Evolutionary conservation across 2,329 filamentous ascomycete genomes (phyloP).

Genomic region (Iodosphaeria phyllophila): DNA sequence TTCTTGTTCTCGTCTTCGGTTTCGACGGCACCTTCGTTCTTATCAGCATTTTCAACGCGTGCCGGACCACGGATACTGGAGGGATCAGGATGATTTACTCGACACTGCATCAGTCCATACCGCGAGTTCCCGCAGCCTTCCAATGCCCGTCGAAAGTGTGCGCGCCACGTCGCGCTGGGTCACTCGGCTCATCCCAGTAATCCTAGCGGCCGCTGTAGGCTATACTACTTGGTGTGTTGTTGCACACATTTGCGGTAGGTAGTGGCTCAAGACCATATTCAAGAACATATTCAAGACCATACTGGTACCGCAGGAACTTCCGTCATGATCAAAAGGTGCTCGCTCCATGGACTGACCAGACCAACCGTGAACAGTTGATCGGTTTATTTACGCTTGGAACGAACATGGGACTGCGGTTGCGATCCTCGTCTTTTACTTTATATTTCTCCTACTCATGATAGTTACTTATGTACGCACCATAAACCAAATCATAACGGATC

Average conservation of each 20-base stretch:
- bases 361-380: conserved; percentile 58
- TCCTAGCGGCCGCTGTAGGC: conserved; percentile 46
- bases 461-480: conserved; percentile 54
- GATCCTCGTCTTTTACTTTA: conserved; percentile 53
- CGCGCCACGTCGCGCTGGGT: conserved; percentile 34
- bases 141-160: conserved; percentile 17
- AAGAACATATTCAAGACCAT: too few relatives aligned
- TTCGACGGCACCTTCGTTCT: too few relatives aligned
- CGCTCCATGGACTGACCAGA: conserved; percentile 1
- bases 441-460: conserved; percentile 50
- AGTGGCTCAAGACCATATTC: too few relatives aligned
- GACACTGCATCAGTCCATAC: too few relatives aligned
- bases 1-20: too few relatives aligned
- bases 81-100: too few relatives aligned
- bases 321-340: too few relatives aligned
- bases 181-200: conserved; percentile 47
- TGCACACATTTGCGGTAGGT: conserved; percentile 47
- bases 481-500: conserved; percentile 45
- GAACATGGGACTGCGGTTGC: conserved; percentile 41
- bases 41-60: too few relatives aligned
- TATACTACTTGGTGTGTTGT: conserved; percentile 58
- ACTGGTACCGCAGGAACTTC: too few relatives aligned
- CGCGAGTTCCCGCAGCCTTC: too few relatives aligned
- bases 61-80: too few relatives aligned
- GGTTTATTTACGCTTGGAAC: conserved; percentile 35